A percentile compares a stretch with the other conserved stretches of the same genome.
Evolutionary conservation across 768 basidiomycete species (phyloP).

Genomic region (Trametes maxima): DNA sequence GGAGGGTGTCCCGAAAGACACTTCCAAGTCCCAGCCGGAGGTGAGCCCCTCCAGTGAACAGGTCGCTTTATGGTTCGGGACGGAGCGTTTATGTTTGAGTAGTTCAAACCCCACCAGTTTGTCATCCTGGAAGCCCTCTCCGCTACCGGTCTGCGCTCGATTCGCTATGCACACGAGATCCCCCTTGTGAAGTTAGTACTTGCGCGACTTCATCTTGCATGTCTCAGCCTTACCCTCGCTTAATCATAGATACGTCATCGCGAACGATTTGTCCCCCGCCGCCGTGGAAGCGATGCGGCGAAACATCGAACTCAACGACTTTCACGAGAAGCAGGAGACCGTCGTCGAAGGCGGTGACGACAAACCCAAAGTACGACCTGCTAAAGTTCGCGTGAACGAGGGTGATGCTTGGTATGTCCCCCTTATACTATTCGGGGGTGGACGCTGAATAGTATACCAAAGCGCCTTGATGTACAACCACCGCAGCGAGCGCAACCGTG

Average conservation of each 20-base stretch:
- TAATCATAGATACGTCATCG: constrained; percentile 75
- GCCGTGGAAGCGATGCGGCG: constrained; percentile 85
- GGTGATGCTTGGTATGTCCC: constrained; percentile 84
- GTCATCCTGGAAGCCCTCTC: constrained; percentile 91
- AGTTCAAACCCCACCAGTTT: constrained; percentile 67
- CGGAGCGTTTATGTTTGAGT: background rate
- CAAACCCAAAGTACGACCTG: constrained; percentile 27
- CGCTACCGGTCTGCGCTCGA: constrained; percentile 92
- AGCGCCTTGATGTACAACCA: constrained; percentile 92
- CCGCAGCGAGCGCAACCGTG: constrained; percentile 67
- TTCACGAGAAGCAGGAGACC: constrained; percentile 42
- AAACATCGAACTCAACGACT: constrained; percentile 82
- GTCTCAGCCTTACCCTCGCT: background rate
- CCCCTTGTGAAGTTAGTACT: constrained; percentile 76
- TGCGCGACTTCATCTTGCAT: background rate
- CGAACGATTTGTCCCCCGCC: constrained; percentile 86
- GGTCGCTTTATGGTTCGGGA: too few species aligned
- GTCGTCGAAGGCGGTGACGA: constrained; percentile 2
- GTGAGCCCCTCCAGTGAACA: constrained; percentile 2
- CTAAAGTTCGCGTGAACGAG: constrained; percentile 81
- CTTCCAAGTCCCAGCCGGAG: constrained; percentile 13
- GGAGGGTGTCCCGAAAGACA: constrained; percentile 1
- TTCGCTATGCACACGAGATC: constrained; percentile 97
- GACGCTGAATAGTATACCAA: background rate
- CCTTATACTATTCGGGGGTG: background rate